phyloP scores from a whole-genome alignment of 306 rosid genomes.

The Gastrolobium villosum region DNA sequence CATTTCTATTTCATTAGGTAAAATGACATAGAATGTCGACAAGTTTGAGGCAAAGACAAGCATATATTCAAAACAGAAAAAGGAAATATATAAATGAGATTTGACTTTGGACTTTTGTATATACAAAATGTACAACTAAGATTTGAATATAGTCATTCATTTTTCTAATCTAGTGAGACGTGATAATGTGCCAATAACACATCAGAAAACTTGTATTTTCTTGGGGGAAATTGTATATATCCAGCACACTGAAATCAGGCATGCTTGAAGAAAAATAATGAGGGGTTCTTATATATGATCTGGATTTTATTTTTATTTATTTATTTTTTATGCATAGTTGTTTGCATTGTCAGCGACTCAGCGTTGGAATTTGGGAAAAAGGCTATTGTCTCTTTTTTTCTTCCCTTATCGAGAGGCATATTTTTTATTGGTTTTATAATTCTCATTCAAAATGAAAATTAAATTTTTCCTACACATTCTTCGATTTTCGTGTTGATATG shows the following conservation, averaged over 20 bases:
- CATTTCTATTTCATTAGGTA: background rate
- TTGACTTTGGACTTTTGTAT: slow-evolving; percentile 33
- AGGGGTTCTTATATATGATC: background rate
- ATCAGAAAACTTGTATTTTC: background rate
- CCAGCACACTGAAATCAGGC: background rate
- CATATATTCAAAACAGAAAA: background rate
- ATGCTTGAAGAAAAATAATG: background rate
- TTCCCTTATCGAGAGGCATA: background rate
- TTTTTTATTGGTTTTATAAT: too few species aligned
- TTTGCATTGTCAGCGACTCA: background rate
- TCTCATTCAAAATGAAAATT: too few species aligned
- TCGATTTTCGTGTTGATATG: too few species aligned
- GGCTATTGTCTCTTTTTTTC: background rate
- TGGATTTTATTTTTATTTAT: background rate
- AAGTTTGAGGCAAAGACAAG: slow-evolving; percentile 21
- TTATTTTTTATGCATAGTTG: background rate
- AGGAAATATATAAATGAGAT: background rate
- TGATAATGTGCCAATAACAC: slow-evolving; percentile 21
- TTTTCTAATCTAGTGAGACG: slow-evolving; percentile 11
- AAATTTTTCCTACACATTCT: too few species aligned
- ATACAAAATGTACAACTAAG: background rate
- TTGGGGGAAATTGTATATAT: background rate
- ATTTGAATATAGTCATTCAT: background rate
- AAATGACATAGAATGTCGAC: slow-evolving; percentile 5
- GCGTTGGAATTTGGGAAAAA: background rate